Evolutionary conservation across 2,329 filamentous ascomycete species (phyloP).

Genomic region (Arthrocladium fulminans): DNA sequence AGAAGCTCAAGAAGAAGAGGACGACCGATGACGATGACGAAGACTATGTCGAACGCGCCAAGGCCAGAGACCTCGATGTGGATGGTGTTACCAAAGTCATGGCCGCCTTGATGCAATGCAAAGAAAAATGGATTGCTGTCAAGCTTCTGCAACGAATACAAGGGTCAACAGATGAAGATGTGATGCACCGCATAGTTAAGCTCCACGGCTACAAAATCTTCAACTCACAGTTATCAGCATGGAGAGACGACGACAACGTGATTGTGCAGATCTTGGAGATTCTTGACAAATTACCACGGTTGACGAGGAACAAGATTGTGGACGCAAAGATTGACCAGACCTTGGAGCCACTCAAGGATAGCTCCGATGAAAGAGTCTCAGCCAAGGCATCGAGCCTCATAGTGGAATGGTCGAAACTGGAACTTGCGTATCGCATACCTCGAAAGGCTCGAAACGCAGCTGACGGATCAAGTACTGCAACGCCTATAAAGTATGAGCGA

Average conservation of each 20-base stretch:
- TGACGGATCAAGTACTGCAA: conserved; percentile 31
- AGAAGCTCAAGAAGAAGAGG: conserved; percentile 92
- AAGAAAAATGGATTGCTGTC: conserved; percentile 98
- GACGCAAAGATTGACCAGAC: conserved; percentile 89
- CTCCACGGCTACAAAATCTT: conserved; percentile 97
- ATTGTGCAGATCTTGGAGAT: conserved; percentile 84
- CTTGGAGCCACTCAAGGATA: conserved; percentile 58
- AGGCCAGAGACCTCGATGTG: conserved; percentile 69
- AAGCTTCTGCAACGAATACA: conserved; percentile 88
- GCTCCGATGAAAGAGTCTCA: conserved; percentile 66
- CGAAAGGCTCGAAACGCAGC: conserved; percentile 75
- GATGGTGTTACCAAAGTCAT: conserved; percentile 86
- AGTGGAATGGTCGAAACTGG: conserved; percentile 78
- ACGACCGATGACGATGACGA: conserved; percentile 85
- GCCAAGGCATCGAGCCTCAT: conserved; percentile 62
- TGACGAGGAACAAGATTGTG: conserved; percentile 94
- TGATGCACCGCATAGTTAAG: conserved; percentile 78
- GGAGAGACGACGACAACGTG: conserved; percentile 82
- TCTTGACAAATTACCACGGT: conserved; percentile 74
- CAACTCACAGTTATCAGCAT: conserved; percentile 74
- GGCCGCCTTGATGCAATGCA: conserved; percentile 93
- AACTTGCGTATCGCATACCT: conserved; percentile 86
- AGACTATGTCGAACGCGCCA: conserved; percentile 85
- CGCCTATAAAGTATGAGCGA: conserved; percentile 52
- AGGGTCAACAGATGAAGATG: conserved; percentile 73